phyloP scores from a whole-genome alignment of 352 stramenopile genomes.

The Phytophthora cryptogea region DNA sequence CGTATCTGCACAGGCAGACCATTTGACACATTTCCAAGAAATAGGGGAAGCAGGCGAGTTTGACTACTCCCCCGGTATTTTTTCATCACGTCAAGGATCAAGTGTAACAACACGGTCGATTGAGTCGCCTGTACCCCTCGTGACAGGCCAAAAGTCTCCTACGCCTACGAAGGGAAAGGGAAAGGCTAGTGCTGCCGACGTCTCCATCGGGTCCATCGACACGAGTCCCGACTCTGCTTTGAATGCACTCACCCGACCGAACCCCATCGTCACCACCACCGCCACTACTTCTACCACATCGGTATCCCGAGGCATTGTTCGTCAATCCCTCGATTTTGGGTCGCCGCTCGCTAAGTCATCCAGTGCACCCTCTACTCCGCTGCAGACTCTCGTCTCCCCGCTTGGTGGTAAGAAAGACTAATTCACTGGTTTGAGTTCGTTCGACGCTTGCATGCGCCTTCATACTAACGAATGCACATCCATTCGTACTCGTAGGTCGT shows the following conservation, averaged over 20 bases:
- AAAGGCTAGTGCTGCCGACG: slow-evolving; percentile 16
- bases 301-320: slow-evolving; percentile 33
- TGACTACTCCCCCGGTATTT: slow-evolving; percentile 72
- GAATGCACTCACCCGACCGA: slow-evolving; percentile 44
- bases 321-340: slow-evolving; percentile 57
- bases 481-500: slow-evolving; percentile 35
- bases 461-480: slow-evolving; percentile 33
- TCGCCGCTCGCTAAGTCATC: slow-evolving; percentile 34
- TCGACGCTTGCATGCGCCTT: slow-evolving; percentile 17
- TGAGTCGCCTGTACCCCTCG: slow-evolving; percentile 8
- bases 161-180: slow-evolving; percentile 22
- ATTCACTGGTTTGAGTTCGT: slow-evolving; percentile 31
- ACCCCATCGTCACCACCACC: slow-evolving; percentile 26
- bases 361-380: slow-evolving; percentile 25
- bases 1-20: slow-evolving; percentile 19
- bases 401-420: slow-evolving; percentile 46
- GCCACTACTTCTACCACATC: not conserved
- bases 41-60: slow-evolving; percentile 25
- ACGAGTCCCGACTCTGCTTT: slow-evolving; percentile 45
- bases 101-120: slow-evolving; percentile 32
- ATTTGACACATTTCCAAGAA: slow-evolving; percentile 34
- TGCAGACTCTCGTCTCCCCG: slow-evolving; percentile 41
- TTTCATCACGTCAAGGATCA: slow-evolving; percentile 58
- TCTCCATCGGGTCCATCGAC: slow-evolving; percentile 53
- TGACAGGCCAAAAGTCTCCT: slow-evolving; percentile 20